A percentile compares a stretch with the other conserved stretches of the same genome.
Evolutionary conservation across 495 filamentous ascomycete species (phyloP).

Genomic region (Hypoxylon subgilvum): DNA sequence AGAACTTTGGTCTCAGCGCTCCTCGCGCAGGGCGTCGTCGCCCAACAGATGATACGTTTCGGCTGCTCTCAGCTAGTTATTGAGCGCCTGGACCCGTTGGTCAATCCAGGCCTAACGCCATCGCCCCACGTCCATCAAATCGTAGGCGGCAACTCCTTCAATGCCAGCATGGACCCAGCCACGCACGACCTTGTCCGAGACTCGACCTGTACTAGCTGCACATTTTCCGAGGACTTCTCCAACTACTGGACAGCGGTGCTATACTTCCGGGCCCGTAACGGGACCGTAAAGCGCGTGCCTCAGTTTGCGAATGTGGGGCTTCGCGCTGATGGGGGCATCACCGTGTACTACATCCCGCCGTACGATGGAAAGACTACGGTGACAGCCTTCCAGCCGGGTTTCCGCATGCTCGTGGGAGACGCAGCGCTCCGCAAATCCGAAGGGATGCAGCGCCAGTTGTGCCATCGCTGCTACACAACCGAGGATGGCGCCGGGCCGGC

Average conservation of each 20-base stretch:
- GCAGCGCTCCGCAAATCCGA: constrained; percentile 42
- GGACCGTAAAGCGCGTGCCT: constrained; percentile 47
- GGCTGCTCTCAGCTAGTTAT: constrained; percentile 49
- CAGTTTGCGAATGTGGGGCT: constrained; percentile 48
- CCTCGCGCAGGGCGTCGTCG: constrained; percentile 25
- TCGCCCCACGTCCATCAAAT: constrained; percentile 49
- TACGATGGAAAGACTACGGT: constrained; percentile 45
- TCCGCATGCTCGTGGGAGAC: constrained; percentile 52
- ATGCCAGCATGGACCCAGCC: constrained; percentile 40
- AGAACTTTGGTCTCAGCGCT: constrained; percentile 26
- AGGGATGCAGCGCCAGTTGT: constrained; percentile 37
- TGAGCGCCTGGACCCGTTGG: constrained; percentile 47
- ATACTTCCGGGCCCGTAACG: constrained; percentile 47
- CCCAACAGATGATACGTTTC: constrained; percentile 50
- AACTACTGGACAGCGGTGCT: constrained; percentile 56
- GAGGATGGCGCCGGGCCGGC: constrained; percentile 25
- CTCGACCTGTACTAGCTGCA: constrained; percentile 47
- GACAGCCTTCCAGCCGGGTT: constrained; percentile 50
- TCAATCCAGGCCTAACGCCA: constrained; percentile 42
- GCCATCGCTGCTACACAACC: constrained; percentile 39
- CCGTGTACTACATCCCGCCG: constrained; percentile 52
- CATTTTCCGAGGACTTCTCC: constrained; percentile 47
- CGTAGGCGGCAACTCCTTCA: constrained; percentile 49
- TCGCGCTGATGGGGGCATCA: constrained; percentile 47
- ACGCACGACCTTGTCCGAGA: constrained; percentile 40